phyloP scores from a whole-genome alignment of 2,329 filamentous ascomycete genomes.

The Bipolaris cookei region DNA sequence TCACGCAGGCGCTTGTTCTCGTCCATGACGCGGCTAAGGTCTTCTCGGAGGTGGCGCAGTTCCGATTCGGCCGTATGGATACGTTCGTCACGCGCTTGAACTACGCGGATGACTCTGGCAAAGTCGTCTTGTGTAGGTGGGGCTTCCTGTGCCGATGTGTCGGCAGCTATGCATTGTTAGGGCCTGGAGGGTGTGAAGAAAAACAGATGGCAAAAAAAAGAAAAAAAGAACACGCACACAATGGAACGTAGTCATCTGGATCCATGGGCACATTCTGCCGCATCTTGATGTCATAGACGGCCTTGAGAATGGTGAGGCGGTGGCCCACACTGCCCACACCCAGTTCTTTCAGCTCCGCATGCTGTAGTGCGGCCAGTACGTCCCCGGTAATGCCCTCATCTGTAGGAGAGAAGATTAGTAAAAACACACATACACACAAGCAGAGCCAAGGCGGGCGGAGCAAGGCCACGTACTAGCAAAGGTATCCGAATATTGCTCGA shows the following conservation, averaged over 20 bases:
- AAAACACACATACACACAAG: background rate
- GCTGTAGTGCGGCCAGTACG: conserved; percentile 83
- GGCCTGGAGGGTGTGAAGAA: background rate
- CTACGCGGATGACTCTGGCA: conserved; percentile 84
- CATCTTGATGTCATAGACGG: conserved; percentile 94
- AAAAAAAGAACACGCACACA: conserved; percentile 68
- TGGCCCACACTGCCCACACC: conserved; percentile 92
- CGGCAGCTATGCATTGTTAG: conserved; percentile 69
- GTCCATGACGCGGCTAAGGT: conserved; percentile 63
- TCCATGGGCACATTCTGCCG: conserved; percentile 91
- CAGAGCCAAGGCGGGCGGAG: background rate
- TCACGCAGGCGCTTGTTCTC: conserved; percentile 89
- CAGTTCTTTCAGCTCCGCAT: conserved; percentile 95
- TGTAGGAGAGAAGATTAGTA: conserved; percentile 48
- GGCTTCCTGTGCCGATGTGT: conserved; percentile 83
- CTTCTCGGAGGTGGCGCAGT: conserved; percentile 72
- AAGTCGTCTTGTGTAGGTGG: conserved; percentile 93
- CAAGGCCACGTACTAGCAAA: conserved; percentile 73
- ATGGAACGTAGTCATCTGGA: conserved; percentile 88
- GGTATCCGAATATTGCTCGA: conserved; percentile 80
- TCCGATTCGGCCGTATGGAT: conserved; percentile 85
- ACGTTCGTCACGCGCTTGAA: conserved; percentile 87
- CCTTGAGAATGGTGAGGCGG: conserved; percentile 91
- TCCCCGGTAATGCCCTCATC: conserved; percentile 96
- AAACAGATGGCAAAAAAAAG: background rate